A percentile compares a stretch with the other conserved stretches of the same genome.
phyloP scores from a whole-genome alignment of 805 yeast genomes.

The Candida multigemmis region DNA sequence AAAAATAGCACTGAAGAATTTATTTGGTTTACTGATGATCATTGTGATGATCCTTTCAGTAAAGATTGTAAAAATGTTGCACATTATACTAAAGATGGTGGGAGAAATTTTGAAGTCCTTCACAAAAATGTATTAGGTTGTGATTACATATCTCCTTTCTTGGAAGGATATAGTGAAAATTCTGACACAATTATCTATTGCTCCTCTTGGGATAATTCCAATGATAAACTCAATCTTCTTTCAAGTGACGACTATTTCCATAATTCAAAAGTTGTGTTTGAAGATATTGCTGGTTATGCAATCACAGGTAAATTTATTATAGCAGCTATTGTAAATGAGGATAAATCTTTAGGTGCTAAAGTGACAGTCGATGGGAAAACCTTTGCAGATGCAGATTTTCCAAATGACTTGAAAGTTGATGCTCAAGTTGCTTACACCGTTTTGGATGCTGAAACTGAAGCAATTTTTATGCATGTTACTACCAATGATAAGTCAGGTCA shows the following conservation, averaged over 20 bases:
- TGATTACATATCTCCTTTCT: conserved; percentile 53
- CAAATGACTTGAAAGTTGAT: conserved; percentile 49
- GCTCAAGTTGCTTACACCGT: conserved; percentile 55
- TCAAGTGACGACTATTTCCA: conserved; percentile 49
- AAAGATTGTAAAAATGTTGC: conserved; percentile 49
- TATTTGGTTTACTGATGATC: conserved; percentile 59
- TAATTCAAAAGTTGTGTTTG: conserved; percentile 34
- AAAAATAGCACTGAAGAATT: conserved; percentile 46
- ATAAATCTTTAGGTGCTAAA: conserved; percentile 47
- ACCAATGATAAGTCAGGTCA: conserved; percentile 38
- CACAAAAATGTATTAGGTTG: conserved; percentile 49
- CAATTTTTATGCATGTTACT: conserved; percentile 79
- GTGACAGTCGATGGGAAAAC: conserved; percentile 71
- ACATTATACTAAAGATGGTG: conserved; percentile 59
- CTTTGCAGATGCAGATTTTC: conserved; percentile 77
- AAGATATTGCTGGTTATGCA: conserved; percentile 64
- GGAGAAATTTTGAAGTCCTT: conserved; percentile 49
- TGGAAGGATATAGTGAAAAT: conserved; percentile 22
- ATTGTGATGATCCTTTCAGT: conserved; percentile 40
- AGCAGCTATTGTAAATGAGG: conserved; percentile 41
- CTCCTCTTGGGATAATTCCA: conserved; percentile 32
- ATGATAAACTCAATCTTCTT: conserved; percentile 19
- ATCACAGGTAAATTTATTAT: conserved; percentile 64
- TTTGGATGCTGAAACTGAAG: conserved; percentile 59
- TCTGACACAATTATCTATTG: conserved; percentile 57